phyloP scores from a whole-genome alignment of 495 filamentous ascomycete species.

The Parachaetomium inaequale region DNA sequence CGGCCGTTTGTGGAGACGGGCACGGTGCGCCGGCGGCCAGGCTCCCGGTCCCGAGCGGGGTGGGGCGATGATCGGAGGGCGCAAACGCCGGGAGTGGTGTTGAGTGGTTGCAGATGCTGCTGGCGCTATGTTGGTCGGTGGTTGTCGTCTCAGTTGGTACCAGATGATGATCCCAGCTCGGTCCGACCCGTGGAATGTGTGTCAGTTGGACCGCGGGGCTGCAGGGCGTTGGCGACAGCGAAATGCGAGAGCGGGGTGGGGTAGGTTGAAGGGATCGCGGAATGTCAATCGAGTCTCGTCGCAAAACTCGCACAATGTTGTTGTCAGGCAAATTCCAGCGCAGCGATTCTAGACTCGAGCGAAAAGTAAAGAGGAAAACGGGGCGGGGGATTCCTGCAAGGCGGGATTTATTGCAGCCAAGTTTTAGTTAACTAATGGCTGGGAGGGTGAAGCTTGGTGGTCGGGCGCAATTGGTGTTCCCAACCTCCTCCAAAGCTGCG shows the following conservation, averaged over 20 bases:
- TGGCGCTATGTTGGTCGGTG: background rate
- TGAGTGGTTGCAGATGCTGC: background rate
- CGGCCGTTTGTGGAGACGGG: conserved; percentile 11
- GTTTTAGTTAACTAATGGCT: conserved; percentile 21
- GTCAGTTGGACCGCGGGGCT: background rate
- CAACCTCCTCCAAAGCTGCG: conserved; percentile 32
- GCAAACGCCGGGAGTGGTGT: background rate
- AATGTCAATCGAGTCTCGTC: background rate
- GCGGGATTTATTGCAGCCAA: conserved; percentile 25
- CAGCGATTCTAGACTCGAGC: conserved; percentile 1
- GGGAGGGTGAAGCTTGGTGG: conserved; percentile 19
- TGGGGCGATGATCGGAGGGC: background rate
- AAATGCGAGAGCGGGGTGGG: background rate
- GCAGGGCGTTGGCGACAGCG: background rate
- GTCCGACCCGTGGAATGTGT: conserved; percentile 6
- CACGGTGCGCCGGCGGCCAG: conserved; percentile 8
- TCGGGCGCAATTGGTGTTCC: conserved; percentile 28
- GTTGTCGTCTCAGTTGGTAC: background rate
- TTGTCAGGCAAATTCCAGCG: conserved; percentile 12
- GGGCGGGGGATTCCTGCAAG: conserved; percentile 8
- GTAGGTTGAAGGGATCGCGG: background rate
- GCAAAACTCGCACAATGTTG: background rate
- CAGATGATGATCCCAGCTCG: background rate
- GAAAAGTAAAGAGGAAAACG: conserved; percentile 10
- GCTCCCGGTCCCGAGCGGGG: background rate